Evolutionary conservation across 1,284 basidiomycete genomes (phyloP).

Genomic region (Ustilago vetiveriae): DNA sequence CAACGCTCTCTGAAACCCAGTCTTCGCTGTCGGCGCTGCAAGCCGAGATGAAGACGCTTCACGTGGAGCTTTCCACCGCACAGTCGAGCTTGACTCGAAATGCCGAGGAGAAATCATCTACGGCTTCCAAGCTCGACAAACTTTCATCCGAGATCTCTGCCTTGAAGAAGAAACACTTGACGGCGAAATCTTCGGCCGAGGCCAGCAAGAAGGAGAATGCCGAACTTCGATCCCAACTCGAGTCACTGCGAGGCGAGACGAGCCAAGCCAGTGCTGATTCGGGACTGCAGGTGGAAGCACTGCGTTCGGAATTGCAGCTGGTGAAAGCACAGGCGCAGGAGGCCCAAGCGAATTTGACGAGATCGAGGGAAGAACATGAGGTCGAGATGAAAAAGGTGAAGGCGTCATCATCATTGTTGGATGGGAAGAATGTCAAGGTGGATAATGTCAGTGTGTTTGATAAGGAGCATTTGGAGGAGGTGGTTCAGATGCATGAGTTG

Average conservation of each 20-base stretch:
- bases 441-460: slow-evolving; percentile 46
- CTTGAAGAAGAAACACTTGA: slow-evolving; percentile 49
- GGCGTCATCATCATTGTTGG: not conserved
- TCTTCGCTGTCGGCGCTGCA: slow-evolving; percentile 2
- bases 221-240: slow-evolving; percentile 20
- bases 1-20: slow-evolving; percentile 11
- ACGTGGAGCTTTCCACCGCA: slow-evolving; percentile 11
- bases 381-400: not conserved
- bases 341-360: slow-evolving; percentile 3
- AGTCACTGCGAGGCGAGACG: slow-evolving; percentile 4
- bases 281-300: slow-evolving; percentile 19
- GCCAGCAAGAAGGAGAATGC: slow-evolving; percentile 44
- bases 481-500: slow-evolving; percentile 48
- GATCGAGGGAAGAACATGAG: slow-evolving; percentile 6
- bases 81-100: not conserved
- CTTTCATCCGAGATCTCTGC: slow-evolving; percentile 23
- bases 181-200: slow-evolving; percentile 39
- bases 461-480: slow-evolving; percentile 42
- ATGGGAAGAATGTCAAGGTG: not conserved
- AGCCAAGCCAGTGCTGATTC: not conserved
- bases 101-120: slow-evolving; percentile 12
- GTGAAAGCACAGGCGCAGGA: slow-evolving; percentile 11
- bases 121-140: slow-evolving; percentile 14
- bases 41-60: slow-evolving; percentile 9
- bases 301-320: slow-evolving; percentile 30